A percentile compares a stretch with the other conserved stretches of the same genome.
Conservation (phyloP, 441 rosid genomes). For the Arabidopsis hybrid region DNA sequence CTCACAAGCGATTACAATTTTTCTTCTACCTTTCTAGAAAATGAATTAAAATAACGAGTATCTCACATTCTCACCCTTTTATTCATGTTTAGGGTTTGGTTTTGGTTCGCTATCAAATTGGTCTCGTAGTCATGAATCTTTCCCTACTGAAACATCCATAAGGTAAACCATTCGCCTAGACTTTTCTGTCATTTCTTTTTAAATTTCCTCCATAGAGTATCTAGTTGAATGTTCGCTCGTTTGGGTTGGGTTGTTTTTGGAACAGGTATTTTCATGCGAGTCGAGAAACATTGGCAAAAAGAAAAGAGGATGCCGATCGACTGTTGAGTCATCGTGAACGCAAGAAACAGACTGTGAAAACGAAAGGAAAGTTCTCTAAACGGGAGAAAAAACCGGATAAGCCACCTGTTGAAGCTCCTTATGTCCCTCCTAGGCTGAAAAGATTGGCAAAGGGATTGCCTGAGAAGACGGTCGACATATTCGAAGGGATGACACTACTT, state of each 20-base stretch:
- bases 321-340: slow-evolving; percentile 50
- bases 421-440: slow-evolving; percentile 69
- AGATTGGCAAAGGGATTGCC: slow-evolving; percentile 54
- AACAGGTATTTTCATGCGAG: slow-evolving; percentile 72
- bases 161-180: slow-evolving; percentile 32
- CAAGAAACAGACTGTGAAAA: slow-evolving; percentile 48
- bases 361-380: slow-evolving; percentile 70
- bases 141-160: slow-evolving; percentile 26
- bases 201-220: slow-evolving; percentile 4
- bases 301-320: slow-evolving; percentile 52
- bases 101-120: slow-evolving; percentile 29
- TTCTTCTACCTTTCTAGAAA: background rate
- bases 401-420: slow-evolving; percentile 78
- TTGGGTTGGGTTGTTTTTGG: slow-evolving; percentile 25
- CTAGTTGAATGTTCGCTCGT: slow-evolving; percentile 13
- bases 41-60: background rate
- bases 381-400: slow-evolving; percentile 45
- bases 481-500: slow-evolving; percentile 81
- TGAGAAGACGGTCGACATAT: slow-evolving; percentile 77
- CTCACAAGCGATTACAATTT: slow-evolving; percentile 13
- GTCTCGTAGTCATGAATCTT: slow-evolving; percentile 19
- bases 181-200: background rate
- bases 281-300: slow-evolving; percentile 57
- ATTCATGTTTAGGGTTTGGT: slow-evolving; percentile 30
- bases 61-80: background rate